Percentiles rank a stretch among this genome's conserved stretches.
Conservation (phyloP, 2,329 filamentous ascomycete genomes). For the Davidsoniella eucalypti region DNA sequence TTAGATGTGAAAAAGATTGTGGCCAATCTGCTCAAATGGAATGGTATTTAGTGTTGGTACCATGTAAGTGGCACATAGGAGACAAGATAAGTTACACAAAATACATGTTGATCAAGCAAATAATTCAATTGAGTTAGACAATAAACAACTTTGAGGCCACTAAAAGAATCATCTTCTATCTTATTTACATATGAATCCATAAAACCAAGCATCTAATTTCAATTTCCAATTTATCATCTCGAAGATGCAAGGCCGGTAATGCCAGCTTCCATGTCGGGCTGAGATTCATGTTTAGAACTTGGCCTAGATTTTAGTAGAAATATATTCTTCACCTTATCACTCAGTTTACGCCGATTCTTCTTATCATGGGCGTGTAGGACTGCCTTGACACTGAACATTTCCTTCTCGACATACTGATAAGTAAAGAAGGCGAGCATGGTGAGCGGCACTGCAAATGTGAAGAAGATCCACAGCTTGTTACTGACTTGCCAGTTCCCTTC, state of each 20-base stretch:
- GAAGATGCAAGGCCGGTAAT: not conserved
- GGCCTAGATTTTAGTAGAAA: too few relatives aligned
- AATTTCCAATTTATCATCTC: not conserved
- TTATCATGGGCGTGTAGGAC: not conserved
- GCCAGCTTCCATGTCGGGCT: not conserved
- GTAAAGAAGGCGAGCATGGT: not conserved
- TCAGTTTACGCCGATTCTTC: too few relatives aligned
- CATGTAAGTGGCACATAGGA: too few relatives aligned
- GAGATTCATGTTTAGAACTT: too few relatives aligned
- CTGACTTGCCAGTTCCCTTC: not conserved
- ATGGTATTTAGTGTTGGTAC: too few relatives aligned
- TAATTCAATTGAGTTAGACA: too few relatives aligned
- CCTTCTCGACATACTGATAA: too few relatives aligned
- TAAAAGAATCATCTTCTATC: not conserved
- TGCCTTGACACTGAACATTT: not conserved
- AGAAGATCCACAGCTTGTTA: conserved; percentile 3
- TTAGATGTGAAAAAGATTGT: too few relatives aligned
- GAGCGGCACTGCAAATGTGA: conserved; percentile 1
- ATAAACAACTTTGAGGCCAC: too few relatives aligned
- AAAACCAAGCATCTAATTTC: not conserved
- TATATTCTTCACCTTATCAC: not conserved
- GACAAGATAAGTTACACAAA: too few relatives aligned
- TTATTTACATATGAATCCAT: not conserved
- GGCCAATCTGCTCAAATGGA: too few relatives aligned
- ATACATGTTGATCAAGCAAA: too few relatives aligned